Evolutionary conservation across 129 eudicot species (phyloP).

Genomic region (Tagetes erecta): DNA sequence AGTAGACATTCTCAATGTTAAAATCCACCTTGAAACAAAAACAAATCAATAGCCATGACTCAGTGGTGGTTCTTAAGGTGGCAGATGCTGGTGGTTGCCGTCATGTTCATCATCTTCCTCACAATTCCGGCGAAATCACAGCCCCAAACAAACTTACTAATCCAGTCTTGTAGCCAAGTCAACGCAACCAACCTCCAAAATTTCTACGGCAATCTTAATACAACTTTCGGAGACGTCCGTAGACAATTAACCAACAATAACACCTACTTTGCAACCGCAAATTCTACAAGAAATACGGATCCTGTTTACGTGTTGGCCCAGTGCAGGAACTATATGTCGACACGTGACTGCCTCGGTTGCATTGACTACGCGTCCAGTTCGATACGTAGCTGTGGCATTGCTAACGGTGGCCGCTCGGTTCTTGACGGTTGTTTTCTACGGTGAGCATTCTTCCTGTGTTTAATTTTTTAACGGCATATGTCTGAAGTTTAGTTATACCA

Average conservation of each 20-base stretch:
- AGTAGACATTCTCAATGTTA: neutral
- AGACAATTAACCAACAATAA: constrained; percentile 33
- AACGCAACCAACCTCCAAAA: constrained; percentile 40
- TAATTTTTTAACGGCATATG: no score
- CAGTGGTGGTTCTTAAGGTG: constrained; percentile 16
- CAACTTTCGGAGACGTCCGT: constrained; percentile 51
- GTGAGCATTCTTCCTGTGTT: constrained; percentile 17
- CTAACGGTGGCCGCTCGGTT: constrained; percentile 67
- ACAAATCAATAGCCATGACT: constrained; percentile 25
- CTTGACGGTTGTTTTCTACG: constrained; percentile 82
- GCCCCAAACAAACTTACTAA: constrained; percentile 61
- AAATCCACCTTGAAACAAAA: constrained; percentile 13
- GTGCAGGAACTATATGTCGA: constrained; percentile 67
- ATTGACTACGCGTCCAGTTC: constrained; percentile 46
- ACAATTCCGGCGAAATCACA: constrained; percentile 39
- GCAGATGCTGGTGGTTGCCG: constrained; percentile 30
- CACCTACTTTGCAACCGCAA: constrained; percentile 50
- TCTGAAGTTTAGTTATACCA: no score
- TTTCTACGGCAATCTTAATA: constrained; percentile 53
- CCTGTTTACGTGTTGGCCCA: constrained; percentile 64
- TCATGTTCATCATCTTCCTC: constrained; percentile 13
- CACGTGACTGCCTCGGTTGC: constrained; percentile 54
- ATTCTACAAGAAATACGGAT: constrained; percentile 52
- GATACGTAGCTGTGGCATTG: constrained; percentile 59
- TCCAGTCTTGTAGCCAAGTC: constrained; percentile 54